Conservation (phyloP, 129 eudicot species). For the Flaveria robusta region DNA sequence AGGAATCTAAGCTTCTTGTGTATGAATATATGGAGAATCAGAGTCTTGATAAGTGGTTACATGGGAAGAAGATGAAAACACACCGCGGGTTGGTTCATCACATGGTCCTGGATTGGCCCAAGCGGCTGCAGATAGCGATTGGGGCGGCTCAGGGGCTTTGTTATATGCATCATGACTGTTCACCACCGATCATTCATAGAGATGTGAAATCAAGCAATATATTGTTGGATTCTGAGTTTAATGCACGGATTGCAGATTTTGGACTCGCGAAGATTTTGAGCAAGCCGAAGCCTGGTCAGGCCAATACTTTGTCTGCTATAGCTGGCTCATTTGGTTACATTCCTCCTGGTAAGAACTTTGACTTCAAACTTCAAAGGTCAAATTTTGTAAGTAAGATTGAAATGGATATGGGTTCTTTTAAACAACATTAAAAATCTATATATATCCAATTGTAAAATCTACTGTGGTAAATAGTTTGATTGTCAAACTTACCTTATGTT, state of each 20-base stretch:
- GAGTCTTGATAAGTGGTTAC: constrained; percentile 88
- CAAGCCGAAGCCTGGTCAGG: constrained; percentile 55
- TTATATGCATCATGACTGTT: constrained; percentile 80
- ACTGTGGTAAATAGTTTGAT: neutral
- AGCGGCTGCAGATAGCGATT: constrained; percentile 63
- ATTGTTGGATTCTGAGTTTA: constrained; percentile 63
- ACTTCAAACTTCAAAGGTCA: constrained; percentile 9
- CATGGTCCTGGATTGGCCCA: constrained; percentile 66
- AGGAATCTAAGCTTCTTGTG: constrained; percentile 82
- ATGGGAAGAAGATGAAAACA: constrained; percentile 49
- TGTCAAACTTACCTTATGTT: neutral
- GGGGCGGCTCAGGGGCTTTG: constrained; percentile 83
- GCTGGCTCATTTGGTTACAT: constrained; percentile 88
- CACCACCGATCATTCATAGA: constrained; percentile 69
- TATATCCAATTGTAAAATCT: neutral
- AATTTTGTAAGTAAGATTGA: neutral
- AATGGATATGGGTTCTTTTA: neutral
- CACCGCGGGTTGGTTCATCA: constrained; percentile 31
- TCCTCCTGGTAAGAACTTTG: constrained; percentile 72
- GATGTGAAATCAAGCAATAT: constrained; percentile 85
- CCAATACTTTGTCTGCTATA: constrained; percentile 64
- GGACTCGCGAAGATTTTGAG: constrained; percentile 66
- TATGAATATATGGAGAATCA: constrained; percentile 92
- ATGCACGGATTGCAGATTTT: constrained; percentile 74
- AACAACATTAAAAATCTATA: neutral